A percentile compares a stretch with the other conserved stretches of the same genome.
Evolutionary conservation across 805 yeast genomes (phyloP).

Genomic region (Wickerhamomyces queroliae): DNA sequence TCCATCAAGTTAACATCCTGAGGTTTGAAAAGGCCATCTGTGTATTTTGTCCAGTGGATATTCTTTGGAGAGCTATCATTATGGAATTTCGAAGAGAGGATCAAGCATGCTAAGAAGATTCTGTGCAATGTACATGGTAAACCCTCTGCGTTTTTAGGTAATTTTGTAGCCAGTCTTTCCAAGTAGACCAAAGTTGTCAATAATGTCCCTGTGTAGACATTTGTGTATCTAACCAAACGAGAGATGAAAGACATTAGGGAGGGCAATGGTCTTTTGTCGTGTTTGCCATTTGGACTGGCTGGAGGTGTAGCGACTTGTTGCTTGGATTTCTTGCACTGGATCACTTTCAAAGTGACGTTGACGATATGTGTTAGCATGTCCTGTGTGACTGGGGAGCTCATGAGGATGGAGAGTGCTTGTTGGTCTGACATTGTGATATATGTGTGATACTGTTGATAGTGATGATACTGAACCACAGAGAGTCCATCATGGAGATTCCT

Average conservation of each 20-base stretch:
- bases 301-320: slow-evolving; percentile 28
- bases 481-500: no score
- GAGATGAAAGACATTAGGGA: slow-evolving; percentile 72
- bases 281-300: slow-evolving; percentile 19
- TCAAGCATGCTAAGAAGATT: slow-evolving; percentile 67
- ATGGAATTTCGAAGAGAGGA: slow-evolving; percentile 66
- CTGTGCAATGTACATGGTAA: slow-evolving; percentile 77
- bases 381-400: slow-evolving; percentile 64
- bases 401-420: slow-evolving; percentile 53
- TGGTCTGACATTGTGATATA: slow-evolving; percentile 33
- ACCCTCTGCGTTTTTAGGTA: slow-evolving; percentile 71
- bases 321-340: slow-evolving; percentile 47
- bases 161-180: slow-evolving; percentile 49
- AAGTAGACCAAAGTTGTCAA: slow-evolving; percentile 68
- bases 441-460: no score
- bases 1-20: slow-evolving; percentile 79
- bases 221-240: slow-evolving; percentile 65
- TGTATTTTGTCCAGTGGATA: slow-evolving; percentile 73
- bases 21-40: slow-evolving; percentile 63
- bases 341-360: slow-evolving; percentile 57
- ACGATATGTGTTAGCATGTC: slow-evolving; percentile 71
- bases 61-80: slow-evolving; percentile 78
- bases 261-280: slow-evolving; percentile 37
- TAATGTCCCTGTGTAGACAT: slow-evolving; percentile 76
- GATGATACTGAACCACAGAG: no score